phyloP scores from a whole-genome alignment of 1,284 basidiomycete genomes.

The Fistulinella cinereoalba region DNA sequence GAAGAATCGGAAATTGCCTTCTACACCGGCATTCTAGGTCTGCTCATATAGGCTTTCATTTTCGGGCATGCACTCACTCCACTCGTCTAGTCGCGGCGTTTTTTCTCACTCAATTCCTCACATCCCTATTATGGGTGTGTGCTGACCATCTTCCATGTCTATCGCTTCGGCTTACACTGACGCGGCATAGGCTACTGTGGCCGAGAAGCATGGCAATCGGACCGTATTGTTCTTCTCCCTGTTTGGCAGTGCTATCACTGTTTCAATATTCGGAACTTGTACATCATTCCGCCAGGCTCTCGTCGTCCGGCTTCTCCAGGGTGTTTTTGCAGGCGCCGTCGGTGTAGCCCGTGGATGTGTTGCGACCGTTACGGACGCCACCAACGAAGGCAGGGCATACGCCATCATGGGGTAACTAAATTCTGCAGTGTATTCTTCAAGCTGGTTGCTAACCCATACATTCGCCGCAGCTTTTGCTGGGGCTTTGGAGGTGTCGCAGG shows the following conservation, averaged over 20 bases:
- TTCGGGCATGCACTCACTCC: slow-evolving; percentile 11
- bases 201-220: slow-evolving; percentile 86
- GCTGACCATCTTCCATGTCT: not conserved
- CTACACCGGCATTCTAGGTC: slow-evolving; percentile 82
- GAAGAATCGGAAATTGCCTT: slow-evolving; percentile 77
- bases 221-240: slow-evolving; percentile 84
- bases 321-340: slow-evolving; percentile 92
- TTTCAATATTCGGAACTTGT: slow-evolving; percentile 83
- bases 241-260: slow-evolving; percentile 78
- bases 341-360: slow-evolving; percentile 91
- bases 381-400: slow-evolving; percentile 92
- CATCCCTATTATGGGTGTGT: slow-evolving; percentile 83
- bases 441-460: not conserved
- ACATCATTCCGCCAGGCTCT: slow-evolving; percentile 82
- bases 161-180: slow-evolving; percentile 5
- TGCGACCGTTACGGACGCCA: slow-evolving; percentile 82
- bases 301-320: slow-evolving; percentile 86
- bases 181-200: slow-evolving; percentile 76
- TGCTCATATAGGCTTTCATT: slow-evolving; percentile 17
- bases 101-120: slow-evolving; percentile 87
- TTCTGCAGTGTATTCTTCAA: not conserved
- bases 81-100: slow-evolving; percentile 62
- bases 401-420: slow-evolving; percentile 77
- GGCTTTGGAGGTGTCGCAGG: slow-evolving; percentile 92
- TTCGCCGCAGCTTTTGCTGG: slow-evolving; percentile 74